Evolutionary conservation across 306 rosid genomes (phyloP).

Genomic region (Crotalaria pallida): DNA sequence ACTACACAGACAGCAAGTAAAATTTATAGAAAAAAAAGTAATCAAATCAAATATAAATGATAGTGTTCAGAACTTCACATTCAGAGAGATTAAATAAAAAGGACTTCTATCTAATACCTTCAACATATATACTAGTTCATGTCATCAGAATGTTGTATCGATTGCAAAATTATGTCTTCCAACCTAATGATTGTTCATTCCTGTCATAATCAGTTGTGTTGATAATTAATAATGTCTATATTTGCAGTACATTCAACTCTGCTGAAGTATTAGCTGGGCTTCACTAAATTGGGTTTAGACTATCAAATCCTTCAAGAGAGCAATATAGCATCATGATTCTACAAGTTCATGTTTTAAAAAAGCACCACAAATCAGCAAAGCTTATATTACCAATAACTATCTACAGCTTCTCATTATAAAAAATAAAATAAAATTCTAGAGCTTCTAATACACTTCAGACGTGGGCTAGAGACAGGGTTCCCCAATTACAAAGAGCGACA

Average conservation of each 20-base stretch:
- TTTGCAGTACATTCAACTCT: conserved; percentile 4
- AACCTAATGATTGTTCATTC: not conserved
- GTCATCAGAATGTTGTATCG: not conserved
- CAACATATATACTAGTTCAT: not conserved
- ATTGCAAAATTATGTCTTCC: not conserved
- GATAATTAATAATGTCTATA: not conserved
- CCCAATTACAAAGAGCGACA: too few relatives aligned
- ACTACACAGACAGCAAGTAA: not conserved
- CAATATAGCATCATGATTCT: not conserved
- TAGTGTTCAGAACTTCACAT: not conserved
- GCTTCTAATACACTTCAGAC: too few relatives aligned
- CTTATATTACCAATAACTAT: too few relatives aligned
- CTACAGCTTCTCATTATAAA: too few relatives aligned
- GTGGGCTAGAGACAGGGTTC: too few relatives aligned
- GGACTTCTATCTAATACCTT: not conserved
- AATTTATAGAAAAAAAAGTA: not conserved
- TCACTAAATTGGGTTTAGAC: not conserved
- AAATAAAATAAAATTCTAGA: too few relatives aligned
- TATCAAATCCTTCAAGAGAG: not conserved
- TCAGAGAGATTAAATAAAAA: not conserved
- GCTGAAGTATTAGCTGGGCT: not conserved
- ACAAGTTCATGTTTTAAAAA: not conserved
- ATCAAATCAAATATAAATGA: not conserved
- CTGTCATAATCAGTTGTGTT: not conserved
- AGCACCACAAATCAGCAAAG: not conserved